Percentiles rank a stretch among this genome's conserved stretches.
Conservation (phyloP, 192 early-diverging fungal genomes). For the Spizellomyces punctatus region DNA sequence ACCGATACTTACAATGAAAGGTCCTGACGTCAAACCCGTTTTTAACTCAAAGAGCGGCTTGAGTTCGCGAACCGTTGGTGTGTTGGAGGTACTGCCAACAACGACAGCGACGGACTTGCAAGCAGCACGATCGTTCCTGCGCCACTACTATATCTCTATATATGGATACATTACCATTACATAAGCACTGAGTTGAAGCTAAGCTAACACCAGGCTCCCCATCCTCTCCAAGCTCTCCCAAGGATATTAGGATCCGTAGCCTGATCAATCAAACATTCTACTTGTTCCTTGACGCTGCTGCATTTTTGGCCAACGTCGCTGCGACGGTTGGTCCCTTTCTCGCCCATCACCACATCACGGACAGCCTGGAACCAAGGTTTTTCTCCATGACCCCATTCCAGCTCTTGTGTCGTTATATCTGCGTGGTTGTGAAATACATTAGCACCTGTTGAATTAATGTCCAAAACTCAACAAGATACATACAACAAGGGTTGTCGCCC, state of each 20-base stretch:
- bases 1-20: conserved; percentile 1
- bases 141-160: too few species aligned
- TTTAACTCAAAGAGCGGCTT: conserved; percentile 4
- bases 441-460: background rate
- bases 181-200: too few species aligned
- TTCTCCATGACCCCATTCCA: conserved; percentile 62
- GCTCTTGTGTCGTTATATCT: conserved; percentile 58
- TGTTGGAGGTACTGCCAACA: too few species aligned
- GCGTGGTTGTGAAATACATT: background rate
- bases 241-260: conserved; percentile 73
- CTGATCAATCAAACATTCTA: conserved; percentile 73
- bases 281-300: conserved; percentile 60
- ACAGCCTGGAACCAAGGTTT: conserved; percentile 54
- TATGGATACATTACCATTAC: too few species aligned
- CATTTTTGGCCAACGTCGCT: conserved; percentile 50
- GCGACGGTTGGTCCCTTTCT: conserved; percentile 41
- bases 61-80: background rate
- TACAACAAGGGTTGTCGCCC: conserved; percentile 70
- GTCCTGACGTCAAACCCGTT: conserved; percentile 2
- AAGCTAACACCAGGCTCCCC: conserved; percentile 54
- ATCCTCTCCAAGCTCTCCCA: conserved; percentile 68
- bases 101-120: too few species aligned
- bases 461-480: background rate
- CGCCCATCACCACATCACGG: conserved; percentile 53
- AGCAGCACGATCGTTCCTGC: too few species aligned